These are phyloP conservation scores for Diaporthe nobilis DNA, from an alignment of 2,329 filamentous ascomycete genomes.

Conservation along the genomic window DNA sequence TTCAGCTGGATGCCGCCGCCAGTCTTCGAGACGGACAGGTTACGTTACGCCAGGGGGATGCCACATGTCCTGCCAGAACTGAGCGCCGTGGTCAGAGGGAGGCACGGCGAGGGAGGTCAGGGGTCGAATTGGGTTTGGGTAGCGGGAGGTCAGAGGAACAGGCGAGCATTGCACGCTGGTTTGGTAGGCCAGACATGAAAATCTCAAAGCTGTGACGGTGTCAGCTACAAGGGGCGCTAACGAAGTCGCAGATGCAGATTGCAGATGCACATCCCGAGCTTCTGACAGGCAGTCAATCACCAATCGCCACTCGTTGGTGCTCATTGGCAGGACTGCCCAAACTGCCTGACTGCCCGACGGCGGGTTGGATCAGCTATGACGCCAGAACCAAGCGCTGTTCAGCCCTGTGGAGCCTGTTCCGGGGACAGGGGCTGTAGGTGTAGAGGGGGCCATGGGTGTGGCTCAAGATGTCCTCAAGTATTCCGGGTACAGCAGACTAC, in stretches of 20 bases:
- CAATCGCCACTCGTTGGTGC: not conserved
- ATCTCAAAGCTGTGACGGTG: constrained; percentile 17
- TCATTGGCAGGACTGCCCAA: constrained; percentile 24
- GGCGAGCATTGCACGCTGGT: not conserved
- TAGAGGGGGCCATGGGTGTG: not conserved
- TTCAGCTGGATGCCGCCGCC: constrained; percentile 28
- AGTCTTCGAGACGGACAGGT: constrained; percentile 28
- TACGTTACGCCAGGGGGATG: constrained; percentile 36
- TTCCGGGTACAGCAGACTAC: not conserved
- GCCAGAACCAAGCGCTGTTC: constrained; percentile 27
- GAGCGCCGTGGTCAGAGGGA: not conserved
- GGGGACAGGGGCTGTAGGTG: not conserved
- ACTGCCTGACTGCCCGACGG: constrained; percentile 15
- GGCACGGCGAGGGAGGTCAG: not conserved
- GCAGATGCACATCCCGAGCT: constrained; percentile 17
- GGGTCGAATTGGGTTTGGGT: constrained; percentile 23
- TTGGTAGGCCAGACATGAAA: constrained; percentile 13
- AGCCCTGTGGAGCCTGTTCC: constrained; percentile 32
- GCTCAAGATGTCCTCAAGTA: not conserved
- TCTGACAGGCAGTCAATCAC: constrained; percentile 14
- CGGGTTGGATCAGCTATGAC: constrained; percentile 3
- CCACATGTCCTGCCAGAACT: constrained; percentile 42
- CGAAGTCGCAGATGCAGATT: constrained; percentile 17
- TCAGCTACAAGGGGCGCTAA: constrained; percentile 15
- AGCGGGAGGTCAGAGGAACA: not conserved